These are phyloP conservation scores for Solanum hybrid DNA, from an alignment of 305 asterid species.

Conservation along the genomic window DNA sequence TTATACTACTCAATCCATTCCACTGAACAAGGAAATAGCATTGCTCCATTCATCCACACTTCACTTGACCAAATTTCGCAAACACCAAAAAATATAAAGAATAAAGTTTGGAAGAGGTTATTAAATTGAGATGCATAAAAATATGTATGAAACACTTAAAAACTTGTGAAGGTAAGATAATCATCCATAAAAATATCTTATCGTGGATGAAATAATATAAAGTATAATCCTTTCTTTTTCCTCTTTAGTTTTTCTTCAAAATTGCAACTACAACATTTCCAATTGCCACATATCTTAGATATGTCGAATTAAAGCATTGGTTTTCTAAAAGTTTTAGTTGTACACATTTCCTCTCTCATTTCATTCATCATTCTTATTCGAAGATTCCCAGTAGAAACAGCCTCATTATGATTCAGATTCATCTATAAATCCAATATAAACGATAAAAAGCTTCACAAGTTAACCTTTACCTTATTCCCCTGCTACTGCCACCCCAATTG, in stretches of 20 bases:
- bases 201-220: neutral
- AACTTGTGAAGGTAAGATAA: neutral
- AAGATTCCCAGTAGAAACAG: neutral
- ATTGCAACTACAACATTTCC: neutral
- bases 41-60: neutral
- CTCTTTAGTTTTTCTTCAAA: neutral
- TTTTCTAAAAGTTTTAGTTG: neutral
- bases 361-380: neutral
- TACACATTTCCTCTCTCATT: neutral
- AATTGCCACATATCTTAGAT: neutral
- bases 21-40: neutral
- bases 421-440: neutral
- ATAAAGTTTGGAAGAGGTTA: neutral
- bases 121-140: neutral
- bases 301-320: neutral
- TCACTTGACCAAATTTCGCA: neutral
- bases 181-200: neutral
- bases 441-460: neutral
- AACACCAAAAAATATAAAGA: neutral
- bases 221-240: neutral
- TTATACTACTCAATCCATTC: neutral
- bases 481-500: constrained; percentile 84
- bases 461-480: constrained; percentile 54
- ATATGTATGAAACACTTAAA: neutral
- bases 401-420: neutral